Conservation (phyloP, 2,329 filamentous ascomycete species). For the Gnomoniopsis smithogilvyi region DNA sequence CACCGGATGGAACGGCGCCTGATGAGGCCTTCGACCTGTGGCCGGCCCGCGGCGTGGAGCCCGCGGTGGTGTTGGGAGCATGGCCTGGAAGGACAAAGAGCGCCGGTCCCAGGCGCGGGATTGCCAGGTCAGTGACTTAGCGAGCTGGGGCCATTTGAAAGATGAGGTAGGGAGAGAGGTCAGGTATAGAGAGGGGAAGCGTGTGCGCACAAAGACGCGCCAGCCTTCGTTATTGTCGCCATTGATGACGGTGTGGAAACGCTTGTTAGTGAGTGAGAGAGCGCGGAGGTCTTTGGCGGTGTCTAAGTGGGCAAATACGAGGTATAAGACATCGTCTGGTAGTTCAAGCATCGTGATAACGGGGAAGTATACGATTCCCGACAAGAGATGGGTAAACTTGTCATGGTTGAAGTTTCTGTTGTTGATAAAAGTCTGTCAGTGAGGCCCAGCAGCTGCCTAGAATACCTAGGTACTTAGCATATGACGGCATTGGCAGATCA, state of each 20-base stretch:
- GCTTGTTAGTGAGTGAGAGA: constrained; percentile 37
- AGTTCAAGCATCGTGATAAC: constrained; percentile 34
- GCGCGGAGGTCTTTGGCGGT: constrained; percentile 45
- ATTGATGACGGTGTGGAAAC: constrained; percentile 35
- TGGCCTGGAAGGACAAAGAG: constrained; percentile 35
- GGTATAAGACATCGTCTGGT: constrained; percentile 48
- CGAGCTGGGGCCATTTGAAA: constrained; percentile 36
- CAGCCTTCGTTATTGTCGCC: constrained; percentile 39
- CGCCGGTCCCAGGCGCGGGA: constrained; percentile 52
- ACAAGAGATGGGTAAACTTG: neutral
- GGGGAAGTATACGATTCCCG: neutral
- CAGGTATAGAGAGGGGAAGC: constrained; percentile 40
- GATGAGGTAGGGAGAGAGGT: constrained; percentile 21
- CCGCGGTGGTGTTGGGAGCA: constrained; percentile 24
- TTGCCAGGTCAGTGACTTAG: constrained; percentile 46
- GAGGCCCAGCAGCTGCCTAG: no score
- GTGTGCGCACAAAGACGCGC: constrained; percentile 44
- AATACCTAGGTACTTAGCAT: no score
- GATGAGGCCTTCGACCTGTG: constrained; percentile 24
- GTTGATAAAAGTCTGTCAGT: no score
- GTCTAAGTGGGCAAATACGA: constrained; percentile 44
- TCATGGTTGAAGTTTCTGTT: no score
- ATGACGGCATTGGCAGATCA: no score
- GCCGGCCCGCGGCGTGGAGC: constrained; percentile 9
- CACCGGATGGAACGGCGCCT: constrained; percentile 42